Percentiles rank a stretch among this genome's conserved stretches.
These are phyloP conservation scores for Venturia effusa DNA, from an alignment of 2,329 filamentous ascomycete genomes.

Conservation along the genomic window DNA sequence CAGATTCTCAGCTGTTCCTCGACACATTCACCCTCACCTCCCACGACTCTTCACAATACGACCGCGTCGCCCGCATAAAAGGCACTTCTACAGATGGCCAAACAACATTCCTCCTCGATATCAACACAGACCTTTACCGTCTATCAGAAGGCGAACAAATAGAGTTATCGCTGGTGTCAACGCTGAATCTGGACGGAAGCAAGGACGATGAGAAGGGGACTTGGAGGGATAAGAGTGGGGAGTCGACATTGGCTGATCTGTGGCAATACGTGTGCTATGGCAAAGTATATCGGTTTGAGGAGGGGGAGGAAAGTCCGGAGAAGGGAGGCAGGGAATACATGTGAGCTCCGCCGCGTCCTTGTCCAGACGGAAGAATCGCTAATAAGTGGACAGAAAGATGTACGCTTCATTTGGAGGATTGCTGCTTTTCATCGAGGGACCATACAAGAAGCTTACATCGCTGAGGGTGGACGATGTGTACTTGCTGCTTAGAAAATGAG, in stretches of 20 bases:
- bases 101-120: slow-evolving; percentile 73
- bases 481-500: slow-evolving; percentile 79
- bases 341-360: background rate
- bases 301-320: slow-evolving; percentile 69
- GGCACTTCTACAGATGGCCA: slow-evolving; percentile 68
- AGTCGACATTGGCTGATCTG: slow-evolving; percentile 57
- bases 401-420: slow-evolving; percentile 92
- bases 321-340: slow-evolving; percentile 71
- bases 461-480: slow-evolving; percentile 91
- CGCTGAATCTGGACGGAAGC: slow-evolving; percentile 73
- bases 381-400: slow-evolving; percentile 55
- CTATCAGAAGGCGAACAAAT: slow-evolving; percentile 63
- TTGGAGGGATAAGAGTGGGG: slow-evolving; percentile 63
- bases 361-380: background rate
- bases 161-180: slow-evolving; percentile 72
- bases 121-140: slow-evolving; percentile 89
- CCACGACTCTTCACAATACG: slow-evolving; percentile 66
- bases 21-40: slow-evolving; percentile 76
- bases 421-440: slow-evolving; percentile 81
- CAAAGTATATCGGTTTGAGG: slow-evolving; percentile 82
- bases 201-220: slow-evolving; percentile 38
- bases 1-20: slow-evolving; percentile 88
- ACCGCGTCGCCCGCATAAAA: slow-evolving; percentile 79
- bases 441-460: slow-evolving; percentile 89
- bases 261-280: slow-evolving; percentile 84